Percentiles rank a stretch among this genome's conserved stretches.
Conservation (phyloP, 2,329 filamentous ascomycete genomes). For the Dissoconium aciculare region DNA sequence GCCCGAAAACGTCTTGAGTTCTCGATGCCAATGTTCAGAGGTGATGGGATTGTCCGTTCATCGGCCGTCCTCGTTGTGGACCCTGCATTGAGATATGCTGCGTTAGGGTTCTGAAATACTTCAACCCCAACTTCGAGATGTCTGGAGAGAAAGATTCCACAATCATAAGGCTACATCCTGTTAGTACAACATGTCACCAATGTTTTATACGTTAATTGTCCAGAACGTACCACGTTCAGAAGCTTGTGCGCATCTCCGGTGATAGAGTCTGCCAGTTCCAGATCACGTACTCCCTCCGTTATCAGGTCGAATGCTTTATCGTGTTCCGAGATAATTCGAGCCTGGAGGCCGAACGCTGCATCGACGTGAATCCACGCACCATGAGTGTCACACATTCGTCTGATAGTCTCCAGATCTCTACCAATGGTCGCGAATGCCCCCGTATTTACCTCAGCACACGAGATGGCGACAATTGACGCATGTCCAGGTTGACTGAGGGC, state of each 20-base stretch:
- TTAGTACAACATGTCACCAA: conserved; percentile 1
- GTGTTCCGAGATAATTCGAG: conserved; percentile 44
- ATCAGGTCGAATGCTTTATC: conserved; percentile 40
- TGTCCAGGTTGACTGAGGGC: conserved; percentile 38
- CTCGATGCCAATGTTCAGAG: conserved; percentile 74
- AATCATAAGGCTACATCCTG: conserved; percentile 61
- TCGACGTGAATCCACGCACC: conserved; percentile 82
- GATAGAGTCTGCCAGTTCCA: conserved; percentile 78
- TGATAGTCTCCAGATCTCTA: conserved; percentile 46
- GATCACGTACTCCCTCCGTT: conserved; percentile 40
- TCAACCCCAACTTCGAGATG: conserved; percentile 42
- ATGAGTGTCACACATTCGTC: conserved; percentile 56
- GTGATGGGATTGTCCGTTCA: conserved; percentile 48
- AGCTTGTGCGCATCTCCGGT: conserved; percentile 78
- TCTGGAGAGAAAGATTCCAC: conserved; percentile 72
- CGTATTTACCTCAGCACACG: conserved; percentile 81
- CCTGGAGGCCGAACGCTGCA: conserved; percentile 80
- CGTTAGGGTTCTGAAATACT: conserved; percentile 72
- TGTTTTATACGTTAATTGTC: too few species aligned
- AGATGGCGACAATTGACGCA: conserved; percentile 65
- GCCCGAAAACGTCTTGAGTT: conserved; percentile 86
- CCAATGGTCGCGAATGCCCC: conserved; percentile 57
- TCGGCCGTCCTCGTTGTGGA: too few species aligned
- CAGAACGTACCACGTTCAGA: conserved; percentile 63
- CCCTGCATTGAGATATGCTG: conserved; percentile 52